Conservation (phyloP, 257 asterid genomes). For the Salvia miltiorrhiza region DNA sequence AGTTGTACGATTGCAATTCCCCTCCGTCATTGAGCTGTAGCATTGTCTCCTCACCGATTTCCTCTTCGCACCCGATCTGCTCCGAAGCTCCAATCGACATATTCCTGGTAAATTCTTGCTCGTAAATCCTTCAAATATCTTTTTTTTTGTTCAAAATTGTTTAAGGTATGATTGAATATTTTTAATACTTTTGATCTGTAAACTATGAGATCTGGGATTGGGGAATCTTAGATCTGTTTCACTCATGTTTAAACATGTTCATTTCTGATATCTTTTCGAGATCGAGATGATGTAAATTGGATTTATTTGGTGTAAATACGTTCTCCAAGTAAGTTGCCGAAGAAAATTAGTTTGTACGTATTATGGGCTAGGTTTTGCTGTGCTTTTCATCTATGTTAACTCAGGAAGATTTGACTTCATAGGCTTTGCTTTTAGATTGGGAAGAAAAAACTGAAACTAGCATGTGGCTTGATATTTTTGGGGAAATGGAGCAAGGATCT, state of each 20-base stretch:
- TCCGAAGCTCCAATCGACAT: slow-evolving; percentile 14
- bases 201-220: slow-evolving; percentile 34
- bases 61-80: slow-evolving; percentile 18
- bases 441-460: not conserved
- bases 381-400: not conserved
- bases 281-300: slow-evolving; percentile 6
- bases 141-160: not conserved
- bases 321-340: not conserved
- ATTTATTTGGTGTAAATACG: not conserved
- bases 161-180: not conserved
- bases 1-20: slow-evolving; percentile 16
- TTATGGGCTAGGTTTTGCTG: not conserved
- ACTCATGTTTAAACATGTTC: not conserved
- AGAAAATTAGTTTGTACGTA: slow-evolving; percentile 9
- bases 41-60: slow-evolving; percentile 13
- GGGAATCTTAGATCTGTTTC: slow-evolving; percentile 29
- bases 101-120: slow-evolving; percentile 23
- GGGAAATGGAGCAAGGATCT: not conserved
- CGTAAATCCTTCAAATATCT: not conserved
- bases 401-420: not conserved
- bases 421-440: not conserved
- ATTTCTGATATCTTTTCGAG: not conserved
- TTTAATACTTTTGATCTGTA: not conserved
- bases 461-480: not conserved
- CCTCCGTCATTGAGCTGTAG: slow-evolving; percentile 19